Conservation (phyloP, 2,329 filamentous ascomycete species). For the Pseudocercospora pini-densiflorae region DNA sequence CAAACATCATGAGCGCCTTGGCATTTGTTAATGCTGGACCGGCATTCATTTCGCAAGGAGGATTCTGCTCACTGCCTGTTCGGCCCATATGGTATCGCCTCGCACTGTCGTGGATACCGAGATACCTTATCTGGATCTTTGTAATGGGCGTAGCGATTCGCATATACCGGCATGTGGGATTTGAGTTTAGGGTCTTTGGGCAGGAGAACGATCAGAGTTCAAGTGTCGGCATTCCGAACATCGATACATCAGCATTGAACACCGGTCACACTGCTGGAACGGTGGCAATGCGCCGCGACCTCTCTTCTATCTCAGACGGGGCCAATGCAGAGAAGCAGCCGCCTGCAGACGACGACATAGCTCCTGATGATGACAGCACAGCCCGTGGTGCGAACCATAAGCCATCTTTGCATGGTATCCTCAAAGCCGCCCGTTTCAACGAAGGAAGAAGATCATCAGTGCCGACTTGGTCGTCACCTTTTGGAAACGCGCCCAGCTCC, state of each 20-base stretch:
- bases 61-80: slow-evolving; percentile 72
- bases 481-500: slow-evolving; percentile 16
- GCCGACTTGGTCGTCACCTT: slow-evolving; percentile 29
- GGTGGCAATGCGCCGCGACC: slow-evolving; percentile 11
- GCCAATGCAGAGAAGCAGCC: slow-evolving; percentile 25
- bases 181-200: slow-evolving; percentile 48
- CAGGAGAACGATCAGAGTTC: slow-evolving; percentile 34
- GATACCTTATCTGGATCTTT: slow-evolving; percentile 68
- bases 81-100: slow-evolving; percentile 71
- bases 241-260: slow-evolving; percentile 12
- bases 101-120: slow-evolving; percentile 72
- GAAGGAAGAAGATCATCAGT: slow-evolving; percentile 27
- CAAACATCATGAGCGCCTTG: slow-evolving; percentile 63
- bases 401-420: neutral
- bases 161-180: slow-evolving; percentile 71
- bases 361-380: slow-evolving; percentile 31
- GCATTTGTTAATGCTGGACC: slow-evolving; percentile 62
- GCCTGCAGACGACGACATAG: slow-evolving; percentile 24
- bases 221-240: slow-evolving; percentile 19
- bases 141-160: slow-evolving; percentile 69
- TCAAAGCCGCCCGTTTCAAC: slow-evolving; percentile 11
- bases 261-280: neutral
- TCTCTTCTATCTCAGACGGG: slow-evolving; percentile 22
- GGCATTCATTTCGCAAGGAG: slow-evolving; percentile 66
- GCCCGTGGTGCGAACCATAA: neutral